Evolutionary conservation across 768 basidiomycete species (phyloP), one percentile per base, ranked within the genome.

Genomic region (Rhodotorula diobovata): DNA sequence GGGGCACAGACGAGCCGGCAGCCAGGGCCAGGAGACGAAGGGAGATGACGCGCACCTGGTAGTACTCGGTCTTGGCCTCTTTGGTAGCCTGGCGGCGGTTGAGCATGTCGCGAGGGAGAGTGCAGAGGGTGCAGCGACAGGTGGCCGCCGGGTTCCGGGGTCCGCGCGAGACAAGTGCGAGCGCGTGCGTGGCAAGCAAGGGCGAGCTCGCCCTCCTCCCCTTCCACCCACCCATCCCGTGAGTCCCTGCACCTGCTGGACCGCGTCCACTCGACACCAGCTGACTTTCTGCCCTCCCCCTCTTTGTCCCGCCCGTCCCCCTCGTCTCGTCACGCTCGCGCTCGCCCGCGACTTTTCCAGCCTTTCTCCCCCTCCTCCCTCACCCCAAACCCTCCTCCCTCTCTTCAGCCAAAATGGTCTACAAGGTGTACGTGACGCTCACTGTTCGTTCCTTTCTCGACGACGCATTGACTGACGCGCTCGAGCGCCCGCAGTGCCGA

Each of bases 341-440:
- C 2, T 39, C 11, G 37, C 21, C 53, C 11, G 41, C n/a, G 16
- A 11, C 18, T 43, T 54, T 56, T 51, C 58, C 41, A 61, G 23
- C 59, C 35, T 55, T 16, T 25, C 63, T 20, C 25, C 37, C 7
- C 20, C 37, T 45, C 30, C 37, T 37, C 25, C n/a, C 15, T 35
- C 58, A 35, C 25, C 43, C 32, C n/a, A 14, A 35, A 43, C 41
- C 23, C 11, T 12, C 25, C 48, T 23, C 23, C 48, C 25, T 50
- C 37, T 30, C 25, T 2, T 14, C 37, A 39, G 50, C 35, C 61
- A 61, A 16, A 25, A 72, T 72, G 71, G 66, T 68, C 55, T 56
- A 68, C 71, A 72, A 72, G 67, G 71, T 72, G 71, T 72, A 68
- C 54, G 71, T 68, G 12, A 34, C 35, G 10, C 23, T 23, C 23